Conservation (phyloP, 306 rosid genomes). For the Pterocarpus macrocarpus region DNA sequence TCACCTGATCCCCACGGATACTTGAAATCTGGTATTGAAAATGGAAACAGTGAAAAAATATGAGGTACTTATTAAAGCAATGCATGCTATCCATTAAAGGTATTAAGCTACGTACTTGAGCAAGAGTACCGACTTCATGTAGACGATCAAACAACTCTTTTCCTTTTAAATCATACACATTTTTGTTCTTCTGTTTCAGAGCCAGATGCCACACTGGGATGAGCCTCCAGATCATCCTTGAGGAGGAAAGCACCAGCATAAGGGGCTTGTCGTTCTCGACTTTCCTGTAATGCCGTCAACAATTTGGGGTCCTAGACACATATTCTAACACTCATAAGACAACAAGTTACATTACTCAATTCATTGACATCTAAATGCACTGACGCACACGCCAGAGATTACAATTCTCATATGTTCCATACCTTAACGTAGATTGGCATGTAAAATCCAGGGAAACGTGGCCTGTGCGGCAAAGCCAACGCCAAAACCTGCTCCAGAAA, state of each 20-base stretch:
- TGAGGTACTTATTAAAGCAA: conserved; percentile 16
- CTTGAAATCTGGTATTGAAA: conserved; percentile 81
- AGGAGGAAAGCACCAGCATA: conserved; percentile 97
- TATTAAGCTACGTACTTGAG: conserved; percentile 68
- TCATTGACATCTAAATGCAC: conserved; percentile 12
- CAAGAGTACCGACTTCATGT: conserved; percentile 98
- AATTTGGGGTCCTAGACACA: conserved; percentile 85
- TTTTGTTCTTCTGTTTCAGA: conserved; percentile 76
- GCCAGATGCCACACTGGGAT: conserved; percentile 75
- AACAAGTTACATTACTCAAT: conserved; percentile 34
- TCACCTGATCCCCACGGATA: conserved; percentile 91
- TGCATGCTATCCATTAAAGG: conserved; percentile 21
- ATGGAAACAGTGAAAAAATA: neutral
- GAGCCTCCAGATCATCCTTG: conserved; percentile 88
- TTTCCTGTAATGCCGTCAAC: conserved; percentile 92
- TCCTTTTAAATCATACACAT: conserved; percentile 74
- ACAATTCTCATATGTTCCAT: conserved; percentile 35
- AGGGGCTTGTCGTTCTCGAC: conserved; percentile 93
- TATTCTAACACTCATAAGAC: conserved; percentile 39
- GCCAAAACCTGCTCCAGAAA: conserved; percentile 84
- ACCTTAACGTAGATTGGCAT: conserved; percentile 99
- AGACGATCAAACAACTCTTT: conserved; percentile 88
- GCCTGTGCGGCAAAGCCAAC: conserved; percentile 93
- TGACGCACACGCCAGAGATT: neutral
- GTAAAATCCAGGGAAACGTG: conserved; percentile 98